phyloP scores from a whole-genome alignment of 441 rosid species.

The Populus trichocarpa region DNA sequence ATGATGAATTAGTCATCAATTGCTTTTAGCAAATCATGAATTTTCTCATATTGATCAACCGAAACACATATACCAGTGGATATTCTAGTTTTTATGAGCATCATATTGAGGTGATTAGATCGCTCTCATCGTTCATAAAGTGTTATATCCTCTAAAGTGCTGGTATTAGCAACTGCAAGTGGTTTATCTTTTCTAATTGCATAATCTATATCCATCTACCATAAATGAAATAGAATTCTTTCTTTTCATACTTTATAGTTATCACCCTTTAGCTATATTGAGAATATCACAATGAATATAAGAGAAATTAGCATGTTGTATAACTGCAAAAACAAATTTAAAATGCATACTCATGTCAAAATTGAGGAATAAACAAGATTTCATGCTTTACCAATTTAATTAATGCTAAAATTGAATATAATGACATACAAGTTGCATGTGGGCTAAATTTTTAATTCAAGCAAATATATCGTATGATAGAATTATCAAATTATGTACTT shows the following conservation, averaged over 20 bases:
- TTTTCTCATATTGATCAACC: neutral
- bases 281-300: too few species aligned
- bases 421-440: constrained; percentile 1
- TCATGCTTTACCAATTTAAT: neutral
- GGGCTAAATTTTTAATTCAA: constrained; percentile 9
- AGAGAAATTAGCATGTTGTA: too few species aligned
- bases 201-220: too few species aligned
- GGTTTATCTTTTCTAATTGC: too few species aligned
- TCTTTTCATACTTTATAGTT: too few species aligned
- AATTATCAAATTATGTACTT: too few species aligned
- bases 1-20: neutral
- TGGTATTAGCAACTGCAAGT: neutral
- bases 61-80: neutral
- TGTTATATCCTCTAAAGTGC: neutral
- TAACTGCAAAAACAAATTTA: too few species aligned
- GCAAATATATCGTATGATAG: neutral
- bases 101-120: constrained; percentile 1
- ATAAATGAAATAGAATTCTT: too few species aligned
- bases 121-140: constrained; percentile 4
- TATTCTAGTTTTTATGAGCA: constrained; percentile 11
- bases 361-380: too few species aligned
- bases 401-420: neutral
- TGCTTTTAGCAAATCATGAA: neutral
- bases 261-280: too few species aligned
- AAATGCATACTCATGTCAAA: too few species aligned